Conservation (phyloP, 129 eudicot genomes). For the Centrapalus pauciflorus region DNA sequence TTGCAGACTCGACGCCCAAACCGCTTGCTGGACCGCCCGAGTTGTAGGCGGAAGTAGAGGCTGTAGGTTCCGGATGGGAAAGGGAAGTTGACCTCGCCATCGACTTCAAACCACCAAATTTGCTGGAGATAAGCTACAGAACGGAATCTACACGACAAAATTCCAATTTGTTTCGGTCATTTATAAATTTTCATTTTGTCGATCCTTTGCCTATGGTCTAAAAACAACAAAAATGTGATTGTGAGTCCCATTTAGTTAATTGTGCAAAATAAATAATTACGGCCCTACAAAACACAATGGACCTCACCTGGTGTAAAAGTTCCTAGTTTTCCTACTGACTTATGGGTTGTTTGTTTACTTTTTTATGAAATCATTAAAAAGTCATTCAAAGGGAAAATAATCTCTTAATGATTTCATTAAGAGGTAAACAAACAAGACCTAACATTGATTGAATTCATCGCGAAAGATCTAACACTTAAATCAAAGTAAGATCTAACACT, state of each 20-base stretch:
- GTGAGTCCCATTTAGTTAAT: neutral
- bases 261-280: neutral
- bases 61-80: conserved; percentile 84
- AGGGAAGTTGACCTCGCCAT: conserved; percentile 91
- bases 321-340: too few species aligned
- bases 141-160: conserved; percentile 44
- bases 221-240: neutral
- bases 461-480: neutral
- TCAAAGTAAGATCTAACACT: neutral
- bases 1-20: conserved; percentile 78
- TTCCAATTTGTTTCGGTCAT: neutral
- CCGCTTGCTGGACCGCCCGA: conserved; percentile 56
- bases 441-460: too few species aligned
- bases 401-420: too few species aligned
- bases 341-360: too few species aligned
- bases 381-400: too few species aligned
- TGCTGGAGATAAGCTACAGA: conserved; percentile 87
- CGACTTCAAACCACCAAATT: conserved; percentile 96
- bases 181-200: neutral
- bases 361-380: too few species aligned
- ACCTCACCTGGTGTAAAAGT: too few species aligned
- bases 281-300: neutral
- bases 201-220: neutral
- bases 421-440: too few species aligned
- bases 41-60: conserved; percentile 68